Evolutionary conservation across 306 rosid species (phyloP), one percentile per base, ranked within the genome.

Genomic region (Glycyrrhiza uralensis): DNA sequence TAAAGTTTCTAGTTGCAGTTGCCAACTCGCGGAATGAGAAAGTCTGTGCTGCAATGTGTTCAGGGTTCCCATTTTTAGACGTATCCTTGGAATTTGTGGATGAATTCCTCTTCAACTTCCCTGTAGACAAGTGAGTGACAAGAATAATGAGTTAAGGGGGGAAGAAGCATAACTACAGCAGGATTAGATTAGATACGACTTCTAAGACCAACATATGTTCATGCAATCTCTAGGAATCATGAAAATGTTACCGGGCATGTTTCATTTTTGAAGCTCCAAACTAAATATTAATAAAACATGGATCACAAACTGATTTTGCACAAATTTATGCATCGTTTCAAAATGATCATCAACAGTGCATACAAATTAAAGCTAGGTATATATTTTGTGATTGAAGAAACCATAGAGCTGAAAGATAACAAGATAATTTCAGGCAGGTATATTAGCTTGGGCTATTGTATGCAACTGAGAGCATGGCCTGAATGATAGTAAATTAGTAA

Each of bases 1-100:
- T 85, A 66, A 94, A 94, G 76, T 94, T 91, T 80, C 87, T 94
- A 75, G 98, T 86, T 41, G 98, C 97, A 42, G 84, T 80, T 15
- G 95, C 97, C 89, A 94, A 76, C 75, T 91, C 98, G 9, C 96
- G 96, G 78, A 91, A 94, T 32, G 89, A 56, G 75, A 94, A 94
- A 38, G 81, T 91, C 82, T 94, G 96, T 26, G 98, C 96, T 44
- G 93, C 87, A 62, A 94, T 91, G 82, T 86, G 90, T 59, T 88
- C 88, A 4, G 91, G 49, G 56, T 85, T 86, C 67, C 92, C 96
- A 59, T 66, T 81, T 65, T 82, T 85, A 14, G 85, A 70, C 61
- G 66, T 32, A 77, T 86, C 97, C 56, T 74, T 84, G 56, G 80
- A 85, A 52, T 75, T 82, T 23, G 78, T 84, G 32, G 92, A 80